These are phyloP conservation scores for Moricandia moricandioides DNA, from an alignment of 345 rosid species.

Conservation along the genomic window DNA sequence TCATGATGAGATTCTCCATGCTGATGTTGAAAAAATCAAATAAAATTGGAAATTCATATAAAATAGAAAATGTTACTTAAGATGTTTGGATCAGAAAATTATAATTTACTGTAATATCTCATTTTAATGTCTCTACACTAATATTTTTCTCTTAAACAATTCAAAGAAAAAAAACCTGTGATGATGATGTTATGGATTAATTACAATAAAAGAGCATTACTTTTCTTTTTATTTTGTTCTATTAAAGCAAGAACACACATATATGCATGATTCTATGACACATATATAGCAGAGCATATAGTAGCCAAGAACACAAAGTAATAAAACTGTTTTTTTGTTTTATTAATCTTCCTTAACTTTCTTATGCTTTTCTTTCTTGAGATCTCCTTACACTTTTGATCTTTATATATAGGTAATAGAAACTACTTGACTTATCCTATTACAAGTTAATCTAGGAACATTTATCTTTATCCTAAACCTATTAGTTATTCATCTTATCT, in stretches of 20 bases:
- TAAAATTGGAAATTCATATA: neutral
- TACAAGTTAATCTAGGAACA: no score
- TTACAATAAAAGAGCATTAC: neutral
- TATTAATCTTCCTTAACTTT: no score
- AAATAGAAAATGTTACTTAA: neutral
- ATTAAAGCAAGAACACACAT: slow-evolving; percentile 1
- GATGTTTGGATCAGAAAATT: neutral
- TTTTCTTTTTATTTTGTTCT: slow-evolving; percentile 1
- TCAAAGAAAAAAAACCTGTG: neutral
- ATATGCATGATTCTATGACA: neutral
- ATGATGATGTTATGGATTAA: neutral
- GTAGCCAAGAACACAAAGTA: no score
- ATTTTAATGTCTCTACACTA: neutral
- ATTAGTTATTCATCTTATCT: no score
- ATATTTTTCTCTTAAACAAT: neutral
- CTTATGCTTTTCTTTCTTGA: no score
- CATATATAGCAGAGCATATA: neutral
- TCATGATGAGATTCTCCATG: slow-evolving; percentile 32
- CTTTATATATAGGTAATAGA: no score
- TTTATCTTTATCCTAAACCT: no score
- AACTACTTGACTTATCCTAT: no score
- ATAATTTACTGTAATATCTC: neutral
- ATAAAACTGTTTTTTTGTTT: no score
- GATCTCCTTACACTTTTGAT: no score
- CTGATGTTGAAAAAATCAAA: slow-evolving; percentile 1